Evolutionary conservation across 805 yeast genomes (phyloP), one percentile per base, ranked within the genome.

Genomic region (Danielia oregonensis): DNA sequence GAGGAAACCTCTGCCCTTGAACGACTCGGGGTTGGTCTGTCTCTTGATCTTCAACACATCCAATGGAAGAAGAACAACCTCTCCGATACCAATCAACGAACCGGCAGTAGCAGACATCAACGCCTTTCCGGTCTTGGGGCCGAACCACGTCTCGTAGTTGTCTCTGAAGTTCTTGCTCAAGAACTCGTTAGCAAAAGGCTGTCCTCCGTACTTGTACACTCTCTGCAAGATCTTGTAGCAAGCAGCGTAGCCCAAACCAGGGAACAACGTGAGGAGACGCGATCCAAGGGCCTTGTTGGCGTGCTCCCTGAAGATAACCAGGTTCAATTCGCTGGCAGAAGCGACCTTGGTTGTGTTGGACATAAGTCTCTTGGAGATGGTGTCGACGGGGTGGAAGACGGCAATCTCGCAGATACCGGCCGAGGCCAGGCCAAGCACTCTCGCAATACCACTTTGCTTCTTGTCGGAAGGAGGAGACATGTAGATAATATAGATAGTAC

Each of bases 11-110:
- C 98, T 85, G 51, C 99, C 99, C 65, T 81, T 83, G 78, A 93
- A 93, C n/a, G 97, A 71, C 65, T 91, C 98, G n/a, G 99, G 99
- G 72, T 93, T 93, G 36, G 99, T 93, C 74, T 93, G 99, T 71
- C 97, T 89, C 72, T 93, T 93, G 67, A 93, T 93, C 72, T 93
- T 93, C 59, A 93, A 73, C 26, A 93, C 97, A 60, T 93, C 99
- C 52, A 93, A 75, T 23, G 99, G 99, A 55, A 93, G 75, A 51
- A 93, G 71, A 24, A 93, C 89, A 59, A 93, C 87, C 68, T 93
- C 99, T 67, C 97, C 98, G 58, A 93, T 91, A 52, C 99, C 99
- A 48, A 93, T 88, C 47, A 93, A 51, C 22, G 96, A 86, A 55
- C 99, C 99, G 18, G 99, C 97, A 44, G 97, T 79, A 29, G 99